A percentile compares a stretch with the other conserved stretches of the same genome.
phyloP scores from a whole-genome alignment of 371 early-diverging fungal genomes.

The Rhizomucor pusillus region DNA sequence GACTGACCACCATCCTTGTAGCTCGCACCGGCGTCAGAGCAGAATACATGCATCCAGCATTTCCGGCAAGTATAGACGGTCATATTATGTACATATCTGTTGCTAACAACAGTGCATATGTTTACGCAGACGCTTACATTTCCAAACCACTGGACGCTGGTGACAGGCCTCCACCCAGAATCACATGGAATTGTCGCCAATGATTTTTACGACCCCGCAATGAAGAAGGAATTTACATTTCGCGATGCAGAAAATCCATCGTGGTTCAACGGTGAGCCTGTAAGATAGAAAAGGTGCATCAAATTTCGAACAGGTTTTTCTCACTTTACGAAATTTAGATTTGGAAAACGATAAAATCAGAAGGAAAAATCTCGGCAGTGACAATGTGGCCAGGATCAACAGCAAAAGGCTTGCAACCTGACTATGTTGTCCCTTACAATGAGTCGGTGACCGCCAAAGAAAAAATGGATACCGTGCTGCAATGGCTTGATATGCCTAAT shows the following conservation, averaged over 20 bases:
- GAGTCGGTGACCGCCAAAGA: slow-evolving; percentile 40
- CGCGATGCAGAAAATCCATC: slow-evolving; percentile 52
- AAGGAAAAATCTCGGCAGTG: slow-evolving; percentile 64
- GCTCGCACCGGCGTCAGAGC: slow-evolving; percentile 47
- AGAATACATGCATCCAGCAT: slow-evolving; percentile 71
- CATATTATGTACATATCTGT: not conserved
- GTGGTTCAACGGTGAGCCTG: slow-evolving; percentile 91
- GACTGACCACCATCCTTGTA: not conserved
- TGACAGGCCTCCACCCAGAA: slow-evolving; percentile 89
- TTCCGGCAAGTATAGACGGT: slow-evolving; percentile 50
- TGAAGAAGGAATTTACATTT: slow-evolving; percentile 75
- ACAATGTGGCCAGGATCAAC: slow-evolving; percentile 91
- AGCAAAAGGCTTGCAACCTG: slow-evolving; percentile 59
- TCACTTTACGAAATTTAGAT: slow-evolving; percentile 35
- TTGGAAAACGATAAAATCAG: slow-evolving; percentile 79
- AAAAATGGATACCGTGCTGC: slow-evolving; percentile 59
- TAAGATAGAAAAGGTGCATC: slow-evolving; percentile 17
- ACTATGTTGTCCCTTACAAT: slow-evolving; percentile 58
- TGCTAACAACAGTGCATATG: too few species aligned
- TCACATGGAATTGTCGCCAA: slow-evolving; percentile 93
- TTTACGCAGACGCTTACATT: slow-evolving; percentile 67
- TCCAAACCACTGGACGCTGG: slow-evolving; percentile 92
- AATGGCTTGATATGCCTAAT: slow-evolving; percentile 74
- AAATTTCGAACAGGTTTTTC: not conserved
- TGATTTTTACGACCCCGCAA: slow-evolving; percentile 74